Conservation (phyloP, 306 rosid species). For the Crotalaria pallida region DNA sequence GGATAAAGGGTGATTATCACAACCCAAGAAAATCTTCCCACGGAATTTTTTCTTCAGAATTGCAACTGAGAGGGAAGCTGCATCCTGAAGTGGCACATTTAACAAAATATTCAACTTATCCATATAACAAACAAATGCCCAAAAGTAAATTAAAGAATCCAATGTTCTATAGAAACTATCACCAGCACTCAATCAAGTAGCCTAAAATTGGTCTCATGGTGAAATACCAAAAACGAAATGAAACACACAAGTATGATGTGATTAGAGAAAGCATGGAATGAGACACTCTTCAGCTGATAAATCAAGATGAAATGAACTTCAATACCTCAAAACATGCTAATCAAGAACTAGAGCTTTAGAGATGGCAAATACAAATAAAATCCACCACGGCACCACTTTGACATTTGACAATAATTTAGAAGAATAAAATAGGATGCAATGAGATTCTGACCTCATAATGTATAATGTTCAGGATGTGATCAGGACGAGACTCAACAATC, state of each 20-base stretch:
- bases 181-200: not conserved
- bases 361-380: not conserved
- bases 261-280: not conserved
- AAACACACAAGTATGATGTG: not conserved
- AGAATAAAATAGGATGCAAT: not conserved
- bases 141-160: not conserved
- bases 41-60: conserved; percentile 67
- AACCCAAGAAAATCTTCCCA: conserved; percentile 71
- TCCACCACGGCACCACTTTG: not conserved
- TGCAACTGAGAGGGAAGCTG: conserved; percentile 73
- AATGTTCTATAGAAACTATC: not conserved
- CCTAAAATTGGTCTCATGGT: not conserved
- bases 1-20: conserved; percentile 92
- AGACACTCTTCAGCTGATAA: conserved; percentile 1
- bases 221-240: not conserved
- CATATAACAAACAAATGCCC: not conserved
- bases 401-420: not conserved
- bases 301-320: not conserved
- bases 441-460: conserved; percentile 82
- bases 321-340: not conserved
- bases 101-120: not conserved
- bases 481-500: conserved; percentile 66
- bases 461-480: conserved; percentile 84
- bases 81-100: conserved; percentile 55
- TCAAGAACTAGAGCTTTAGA: not conserved